A percentile compares a stretch with the other conserved stretches of the same genome.
phyloP scores from a whole-genome alignment of 257 asterid species.

The Solanum piurae region DNA sequence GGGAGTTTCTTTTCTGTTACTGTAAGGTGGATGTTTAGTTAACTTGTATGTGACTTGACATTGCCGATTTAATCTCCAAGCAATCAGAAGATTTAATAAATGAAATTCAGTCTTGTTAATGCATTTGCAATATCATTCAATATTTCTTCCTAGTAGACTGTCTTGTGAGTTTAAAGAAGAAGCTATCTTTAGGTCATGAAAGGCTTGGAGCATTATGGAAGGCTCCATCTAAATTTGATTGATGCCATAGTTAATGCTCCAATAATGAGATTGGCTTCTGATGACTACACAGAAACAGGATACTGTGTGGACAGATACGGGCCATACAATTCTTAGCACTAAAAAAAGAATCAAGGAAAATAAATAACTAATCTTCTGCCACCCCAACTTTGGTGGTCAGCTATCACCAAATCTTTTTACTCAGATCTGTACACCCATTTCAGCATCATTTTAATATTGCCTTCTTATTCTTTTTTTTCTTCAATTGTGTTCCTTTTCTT shows the following conservation, averaged over 20 bases:
- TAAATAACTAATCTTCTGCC: background rate
- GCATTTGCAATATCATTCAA: background rate
- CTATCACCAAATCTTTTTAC: background rate
- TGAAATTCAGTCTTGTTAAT: background rate
- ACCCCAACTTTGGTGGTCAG: background rate
- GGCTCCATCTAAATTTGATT: constrained; percentile 50
- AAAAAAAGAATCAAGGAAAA: background rate
- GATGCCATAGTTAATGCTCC: constrained; percentile 70
- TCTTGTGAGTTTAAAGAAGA: background rate
- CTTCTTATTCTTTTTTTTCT: background rate
- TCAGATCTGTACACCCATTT: background rate
- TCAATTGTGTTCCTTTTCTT: background rate
- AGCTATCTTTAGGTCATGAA: background rate
- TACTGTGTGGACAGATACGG: constrained; percentile 99
- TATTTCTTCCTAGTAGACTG: background rate
- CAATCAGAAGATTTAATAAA: background rate
- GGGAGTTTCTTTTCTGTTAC: background rate
- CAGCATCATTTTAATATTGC: background rate
- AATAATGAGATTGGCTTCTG: constrained; percentile 75
- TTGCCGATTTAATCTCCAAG: background rate
- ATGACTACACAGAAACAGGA: constrained; percentile 80
- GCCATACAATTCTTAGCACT: constrained; percentile 37
- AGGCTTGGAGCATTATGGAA: constrained; percentile 49
- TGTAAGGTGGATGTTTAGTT: background rate
- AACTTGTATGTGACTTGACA: background rate